Evolutionary conservation across 2,329 filamentous ascomycete genomes (phyloP).

Genomic region (Drechslerella coelobrocha): DNA sequence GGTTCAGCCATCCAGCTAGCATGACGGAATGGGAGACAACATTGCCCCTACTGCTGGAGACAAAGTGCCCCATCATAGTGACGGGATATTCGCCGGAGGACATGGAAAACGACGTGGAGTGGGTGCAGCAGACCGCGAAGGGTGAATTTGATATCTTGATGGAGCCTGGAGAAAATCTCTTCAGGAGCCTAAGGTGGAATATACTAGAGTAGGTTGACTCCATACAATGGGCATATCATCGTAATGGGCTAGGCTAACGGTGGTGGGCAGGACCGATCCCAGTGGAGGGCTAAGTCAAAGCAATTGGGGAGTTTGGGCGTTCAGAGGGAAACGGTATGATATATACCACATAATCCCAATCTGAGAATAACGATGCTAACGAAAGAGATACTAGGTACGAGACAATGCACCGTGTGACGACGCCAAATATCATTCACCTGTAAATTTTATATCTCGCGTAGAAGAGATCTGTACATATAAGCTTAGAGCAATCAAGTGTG

Average conservation of each 20-base stretch:
- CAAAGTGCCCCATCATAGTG: slow-evolving; percentile 90
- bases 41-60: slow-evolving; percentile 86
- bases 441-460: slow-evolving; percentile 21
- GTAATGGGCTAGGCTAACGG: slow-evolving; percentile 11
- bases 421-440: slow-evolving; percentile 46
- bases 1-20: slow-evolving; percentile 89
- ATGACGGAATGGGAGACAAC: slow-evolving; percentile 95
- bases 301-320: slow-evolving; percentile 97
- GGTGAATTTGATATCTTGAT: slow-evolving; percentile 93
- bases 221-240: background rate
- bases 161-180: slow-evolving; percentile 90
- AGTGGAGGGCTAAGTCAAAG: slow-evolving; percentile 80
- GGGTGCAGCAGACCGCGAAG: slow-evolving; percentile 81
- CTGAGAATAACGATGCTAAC: slow-evolving; percentile 11
- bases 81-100: slow-evolving; percentile 97
- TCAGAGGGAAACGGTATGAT: slow-evolving; percentile 89
- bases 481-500: background rate
- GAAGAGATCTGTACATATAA: slow-evolving; percentile 17
- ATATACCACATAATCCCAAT: background rate
- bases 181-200: slow-evolving; percentile 95
- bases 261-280: slow-evolving; percentile 24
- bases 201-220: slow-evolving; percentile 80
- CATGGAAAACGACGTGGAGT: slow-evolving; percentile 89
- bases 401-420: slow-evolving; percentile 50
- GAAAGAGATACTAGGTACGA: slow-evolving; percentile 25